phyloP scores from a whole-genome alignment of 495 filamentous ascomycete species.

The Penicillium egyptiacum region DNA sequence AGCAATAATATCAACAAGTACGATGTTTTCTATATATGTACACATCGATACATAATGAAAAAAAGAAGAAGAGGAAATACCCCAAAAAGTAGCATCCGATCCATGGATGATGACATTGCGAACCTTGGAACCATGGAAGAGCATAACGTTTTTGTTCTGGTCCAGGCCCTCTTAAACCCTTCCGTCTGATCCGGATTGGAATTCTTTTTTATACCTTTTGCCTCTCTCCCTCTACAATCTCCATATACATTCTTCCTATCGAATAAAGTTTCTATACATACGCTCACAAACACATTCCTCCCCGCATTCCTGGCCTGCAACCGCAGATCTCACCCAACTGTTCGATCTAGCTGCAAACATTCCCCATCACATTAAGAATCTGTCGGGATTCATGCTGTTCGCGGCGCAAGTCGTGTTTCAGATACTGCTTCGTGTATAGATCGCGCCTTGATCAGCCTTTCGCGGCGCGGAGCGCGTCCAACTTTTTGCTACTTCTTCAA shows the following conservation, averaged over 20 bases:
- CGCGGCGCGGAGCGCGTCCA: neutral
- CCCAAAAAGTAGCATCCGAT: neutral
- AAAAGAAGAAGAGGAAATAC: neutral
- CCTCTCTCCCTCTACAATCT: neutral
- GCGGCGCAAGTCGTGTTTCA: constrained; percentile 20
- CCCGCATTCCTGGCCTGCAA: constrained; percentile 24
- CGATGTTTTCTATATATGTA: neutral
- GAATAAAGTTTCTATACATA: neutral
- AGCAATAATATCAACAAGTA: neutral
- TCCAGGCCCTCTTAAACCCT: neutral
- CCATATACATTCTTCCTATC: neutral
- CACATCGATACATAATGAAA: too few relatives aligned
- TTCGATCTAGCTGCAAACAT: constrained; percentile 14
- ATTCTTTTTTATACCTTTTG: neutral
- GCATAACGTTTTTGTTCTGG: neutral
- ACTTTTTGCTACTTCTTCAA: neutral
- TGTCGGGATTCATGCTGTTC: constrained; percentile 19
- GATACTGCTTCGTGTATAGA: constrained; percentile 20
- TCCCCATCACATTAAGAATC: constrained; percentile 20
- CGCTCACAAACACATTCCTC: constrained; percentile 19
- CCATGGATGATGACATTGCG: constrained; percentile 1
- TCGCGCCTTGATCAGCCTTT: constrained; percentile 2
- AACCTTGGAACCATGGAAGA: constrained; percentile 1
- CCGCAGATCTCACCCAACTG: constrained; percentile 24
- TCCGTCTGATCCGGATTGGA: constrained; percentile 2